phyloP scores from a whole-genome alignment of 495 filamentous ascomycete genomes.

The Aspergillus cavernicola region DNA sequence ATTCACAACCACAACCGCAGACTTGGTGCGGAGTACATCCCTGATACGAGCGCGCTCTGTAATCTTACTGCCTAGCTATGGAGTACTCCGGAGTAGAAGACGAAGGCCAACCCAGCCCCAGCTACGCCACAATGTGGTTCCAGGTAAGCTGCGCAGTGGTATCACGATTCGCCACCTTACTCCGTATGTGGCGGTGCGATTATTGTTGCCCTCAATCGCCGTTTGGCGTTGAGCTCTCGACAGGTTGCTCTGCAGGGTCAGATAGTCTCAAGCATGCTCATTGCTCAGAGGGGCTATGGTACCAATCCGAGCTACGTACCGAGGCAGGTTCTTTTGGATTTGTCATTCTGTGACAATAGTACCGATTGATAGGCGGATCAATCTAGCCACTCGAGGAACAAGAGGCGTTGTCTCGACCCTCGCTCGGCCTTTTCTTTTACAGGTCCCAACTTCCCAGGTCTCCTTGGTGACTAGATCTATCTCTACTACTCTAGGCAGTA shows the following conservation, averaged over 20 bases:
- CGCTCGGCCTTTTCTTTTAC: not conserved
- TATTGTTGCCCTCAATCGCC: not conserved
- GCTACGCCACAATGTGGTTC: not conserved
- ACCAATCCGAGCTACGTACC: not conserved
- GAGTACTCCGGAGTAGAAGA: too few relatives aligned
- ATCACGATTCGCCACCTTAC: not conserved
- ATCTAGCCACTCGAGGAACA: not conserved
- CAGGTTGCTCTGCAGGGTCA: conserved; percentile 2
- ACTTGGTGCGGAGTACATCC: too few relatives aligned
- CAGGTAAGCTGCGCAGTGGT: not conserved
- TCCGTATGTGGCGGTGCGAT: conserved; percentile 1
- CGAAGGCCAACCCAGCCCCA: not conserved
- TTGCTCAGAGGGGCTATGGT: not conserved
- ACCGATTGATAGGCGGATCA: conserved; percentile 9
- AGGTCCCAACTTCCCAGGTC: not conserved
- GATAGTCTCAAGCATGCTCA: not conserved
- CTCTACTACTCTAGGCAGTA: conserved; percentile 5
- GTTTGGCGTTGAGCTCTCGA: not conserved
- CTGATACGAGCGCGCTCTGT: not conserved
- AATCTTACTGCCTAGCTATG: conserved; percentile 10
- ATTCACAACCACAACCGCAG: not conserved
- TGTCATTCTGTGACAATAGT: conserved; percentile 18
- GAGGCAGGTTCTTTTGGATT: conserved; percentile 11
- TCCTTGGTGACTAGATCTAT: not conserved
- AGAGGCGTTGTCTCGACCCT: conserved; percentile 1